Conservation (phyloP, 2,329 filamentous ascomycete species). For the Fusarium virguliforme region DNA sequence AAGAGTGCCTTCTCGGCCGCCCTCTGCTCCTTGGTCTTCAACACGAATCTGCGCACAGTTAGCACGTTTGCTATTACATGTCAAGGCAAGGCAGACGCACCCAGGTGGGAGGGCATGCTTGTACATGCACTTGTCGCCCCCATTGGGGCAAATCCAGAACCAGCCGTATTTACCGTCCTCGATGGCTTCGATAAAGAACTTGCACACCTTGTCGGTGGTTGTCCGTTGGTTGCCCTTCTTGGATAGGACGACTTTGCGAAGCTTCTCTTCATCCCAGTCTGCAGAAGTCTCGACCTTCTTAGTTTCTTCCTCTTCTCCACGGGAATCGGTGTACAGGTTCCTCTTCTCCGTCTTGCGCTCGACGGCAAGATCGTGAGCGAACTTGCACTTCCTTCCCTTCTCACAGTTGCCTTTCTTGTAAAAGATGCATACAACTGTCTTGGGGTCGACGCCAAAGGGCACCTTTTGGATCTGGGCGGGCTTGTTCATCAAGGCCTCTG, state of each 20-base stretch:
- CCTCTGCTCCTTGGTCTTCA: slow-evolving; percentile 98
- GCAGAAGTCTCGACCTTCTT: slow-evolving; percentile 95
- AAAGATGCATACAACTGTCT: slow-evolving; percentile 96
- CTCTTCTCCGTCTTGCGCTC: slow-evolving; percentile 95
- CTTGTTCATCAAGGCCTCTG: slow-evolving; percentile 87
- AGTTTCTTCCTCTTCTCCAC: slow-evolving; percentile 78
- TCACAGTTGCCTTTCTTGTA: slow-evolving; percentile 98
- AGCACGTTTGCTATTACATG: slow-evolving; percentile 36
- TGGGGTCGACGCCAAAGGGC: slow-evolving; percentile 96
- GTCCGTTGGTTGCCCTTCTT: slow-evolving; percentile 98
- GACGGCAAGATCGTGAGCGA: slow-evolving; percentile 90
- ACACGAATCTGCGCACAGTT: slow-evolving; percentile 78
- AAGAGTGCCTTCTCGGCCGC: slow-evolving; percentile 95
- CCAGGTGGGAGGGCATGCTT: slow-evolving; percentile 95
- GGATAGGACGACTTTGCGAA: slow-evolving; percentile 89
- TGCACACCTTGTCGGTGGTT: slow-evolving; percentile 98
- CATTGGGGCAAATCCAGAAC: slow-evolving; percentile 99
- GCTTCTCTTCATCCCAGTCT: slow-evolving; percentile 97
- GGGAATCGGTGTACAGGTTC: slow-evolving; percentile 88
- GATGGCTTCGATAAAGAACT: slow-evolving; percentile 96
- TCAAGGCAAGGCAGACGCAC: slow-evolving; percentile 68
- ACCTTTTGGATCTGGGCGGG: slow-evolving; percentile 98
- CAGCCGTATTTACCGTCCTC: slow-evolving; percentile 99
- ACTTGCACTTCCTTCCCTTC: slow-evolving; percentile 98
- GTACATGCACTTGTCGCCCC: slow-evolving; percentile 98